phyloP scores from a whole-genome alignment of 2,329 filamentous ascomycete genomes.

The Colletotrichum tamarilloi region DNA sequence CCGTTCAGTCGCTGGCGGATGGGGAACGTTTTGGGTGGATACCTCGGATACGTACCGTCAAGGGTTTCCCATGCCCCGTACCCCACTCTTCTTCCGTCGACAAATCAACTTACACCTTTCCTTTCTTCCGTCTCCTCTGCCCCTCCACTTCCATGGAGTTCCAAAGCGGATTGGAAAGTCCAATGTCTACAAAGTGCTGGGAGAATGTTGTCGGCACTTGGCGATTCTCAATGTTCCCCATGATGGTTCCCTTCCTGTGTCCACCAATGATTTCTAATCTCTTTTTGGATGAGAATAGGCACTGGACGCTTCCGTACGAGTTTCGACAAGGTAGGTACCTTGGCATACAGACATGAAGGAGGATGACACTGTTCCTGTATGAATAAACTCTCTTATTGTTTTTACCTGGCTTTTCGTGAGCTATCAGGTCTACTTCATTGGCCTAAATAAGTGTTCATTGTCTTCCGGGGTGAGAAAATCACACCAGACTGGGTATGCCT shows the following conservation, averaged over 20 bases:
- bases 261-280: too few species aligned
- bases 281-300: too few species aligned
- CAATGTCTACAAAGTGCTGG: neutral
- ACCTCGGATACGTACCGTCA: neutral
- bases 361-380: neutral
- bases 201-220: too few species aligned
- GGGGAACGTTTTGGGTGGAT: neutral
- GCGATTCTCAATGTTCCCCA: too few species aligned
- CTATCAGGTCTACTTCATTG: neutral
- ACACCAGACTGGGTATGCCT: neutral
- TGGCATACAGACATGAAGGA: neutral
- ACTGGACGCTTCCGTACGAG: too few species aligned
- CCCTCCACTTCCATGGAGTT: neutral
- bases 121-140: neutral
- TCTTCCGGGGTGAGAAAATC: neutral
- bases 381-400: neutral
- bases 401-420: neutral
- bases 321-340: neutral
- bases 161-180: neutral
- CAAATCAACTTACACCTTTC: constrained; percentile 22
- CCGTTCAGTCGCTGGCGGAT: neutral
- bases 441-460: too few species aligned
- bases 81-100: neutral
- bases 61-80: neutral
- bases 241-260: neutral